Base-by-base conservation (phyloP, 495 filamentous ascomycete genomes). In the Usnea hakonensis region DNA sequence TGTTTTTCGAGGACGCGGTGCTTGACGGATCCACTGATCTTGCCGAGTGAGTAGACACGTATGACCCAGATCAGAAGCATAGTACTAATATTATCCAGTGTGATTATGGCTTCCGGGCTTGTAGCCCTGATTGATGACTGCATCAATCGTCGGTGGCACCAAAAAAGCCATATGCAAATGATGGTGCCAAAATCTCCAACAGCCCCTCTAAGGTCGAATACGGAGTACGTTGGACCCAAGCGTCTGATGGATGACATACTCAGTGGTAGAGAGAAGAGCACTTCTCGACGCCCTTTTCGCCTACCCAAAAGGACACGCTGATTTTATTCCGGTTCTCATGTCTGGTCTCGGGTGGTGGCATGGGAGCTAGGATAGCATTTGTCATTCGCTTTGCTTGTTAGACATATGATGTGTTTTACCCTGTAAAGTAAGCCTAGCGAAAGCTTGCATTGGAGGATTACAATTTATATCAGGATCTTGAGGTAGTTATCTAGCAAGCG, bases 41-140 rank as follows among this genome's bases (percentile, higher is more conserved):
- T 73, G 89, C 90, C 65, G 94, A 98, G 92, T 97, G 85, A 90
- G 91, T 89, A 44, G 16, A 14, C 17, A 40, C 54, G 23, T 32
- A 37, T 32, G n/a, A n/a, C 36, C 26, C 38, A 43, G 17, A 60
- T n/a, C 32, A 13, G n/a, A 58, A 28, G 30, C 54, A 38, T 57
- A 65, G 73, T 61, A 72, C 70, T 71, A 71, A 74, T 59, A 32
- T 43, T 62, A 46, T 43, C 57, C 60, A 96, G 92, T 70, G 87
- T 91, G 64, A 87, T 97, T 68, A 84, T 98, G 60, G 86, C 92
- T 28, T 93, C 92, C 55, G 94, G 93, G 43, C 79, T 98, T 68
- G 89, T 95, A 53, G 85, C 89, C 9, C 85, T 98, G 50, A 87
- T 95, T 62, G 94, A 98, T 69, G 93, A 98, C 74, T 89, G 87